Evolutionary conservation across 164 flowering plant genomes (phyloP).

Genomic region (Aristolochia californica): DNA sequence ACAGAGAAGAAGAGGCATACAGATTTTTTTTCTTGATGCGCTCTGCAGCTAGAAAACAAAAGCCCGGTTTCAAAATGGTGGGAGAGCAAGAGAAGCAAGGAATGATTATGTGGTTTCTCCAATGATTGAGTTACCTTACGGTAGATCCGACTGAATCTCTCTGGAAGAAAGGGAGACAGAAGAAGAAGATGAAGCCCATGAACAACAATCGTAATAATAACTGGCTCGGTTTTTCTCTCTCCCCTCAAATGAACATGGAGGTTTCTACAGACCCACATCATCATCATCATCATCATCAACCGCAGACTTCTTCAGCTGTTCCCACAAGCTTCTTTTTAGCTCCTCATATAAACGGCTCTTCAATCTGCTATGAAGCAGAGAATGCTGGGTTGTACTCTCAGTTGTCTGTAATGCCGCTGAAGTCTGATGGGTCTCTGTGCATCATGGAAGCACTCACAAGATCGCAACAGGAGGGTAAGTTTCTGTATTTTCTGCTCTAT

Average conservation of each 20-base stretch:
- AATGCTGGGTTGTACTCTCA: constrained; percentile 33
- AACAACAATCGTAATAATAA: constrained; percentile 33
- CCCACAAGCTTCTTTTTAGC: constrained; percentile 37
- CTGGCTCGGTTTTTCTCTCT: constrained; percentile 91
- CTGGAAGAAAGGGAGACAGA: constrained; percentile 12
- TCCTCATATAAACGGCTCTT: constrained; percentile 27
- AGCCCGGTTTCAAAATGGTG: constrained; percentile 15
- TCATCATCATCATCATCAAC: constrained; percentile 18
- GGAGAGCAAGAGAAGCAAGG: constrained; percentile 8
- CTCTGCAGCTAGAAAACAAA: constrained; percentile 33
- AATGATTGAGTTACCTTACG: constrained; percentile 52
- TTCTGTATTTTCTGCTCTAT: background rate
- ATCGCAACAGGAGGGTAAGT: constrained; percentile 51
- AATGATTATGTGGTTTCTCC: constrained; percentile 21
- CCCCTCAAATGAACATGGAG: constrained; percentile 69
- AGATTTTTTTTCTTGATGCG: constrained; percentile 14
- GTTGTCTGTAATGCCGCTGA: constrained; percentile 66
- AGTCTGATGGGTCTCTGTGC: constrained; percentile 88
- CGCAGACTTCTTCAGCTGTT: constrained; percentile 20
- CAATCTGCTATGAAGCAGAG: constrained; percentile 30
- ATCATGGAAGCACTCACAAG: constrained; percentile 64
- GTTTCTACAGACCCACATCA: constrained; percentile 32
- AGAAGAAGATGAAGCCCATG: constrained; percentile 53
- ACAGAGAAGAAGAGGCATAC: constrained; percentile 16
- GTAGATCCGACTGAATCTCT: constrained; percentile 8